A percentile compares a stretch with the other conserved stretches of the same genome.
Conservation (phyloP, 148 eudicot species). For the Nyssa sinensis region DNA sequence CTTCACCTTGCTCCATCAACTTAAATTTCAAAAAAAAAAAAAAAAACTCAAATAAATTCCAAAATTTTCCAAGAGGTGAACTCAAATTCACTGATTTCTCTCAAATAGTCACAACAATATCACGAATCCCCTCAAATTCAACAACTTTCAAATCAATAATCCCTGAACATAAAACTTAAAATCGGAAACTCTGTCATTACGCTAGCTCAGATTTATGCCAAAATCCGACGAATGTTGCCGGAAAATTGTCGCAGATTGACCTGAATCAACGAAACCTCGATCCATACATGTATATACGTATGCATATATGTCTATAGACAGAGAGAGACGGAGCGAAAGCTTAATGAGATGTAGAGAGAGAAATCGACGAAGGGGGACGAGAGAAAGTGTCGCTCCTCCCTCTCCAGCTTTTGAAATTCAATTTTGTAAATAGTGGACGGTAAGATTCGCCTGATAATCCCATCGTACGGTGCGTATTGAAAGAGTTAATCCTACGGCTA, state of each 20-base stretch:
- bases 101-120: not conserved
- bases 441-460: conserved; percentile 18
- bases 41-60: conserved; percentile 7
- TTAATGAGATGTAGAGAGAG: not conserved
- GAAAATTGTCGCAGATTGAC: conserved; percentile 2
- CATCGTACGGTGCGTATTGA: conserved; percentile 28
- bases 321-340: not conserved
- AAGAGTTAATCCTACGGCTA: conserved; percentile 26
- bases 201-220: not conserved
- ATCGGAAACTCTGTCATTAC: not conserved
- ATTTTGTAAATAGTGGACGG: conserved; percentile 43
- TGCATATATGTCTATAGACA: not conserved
- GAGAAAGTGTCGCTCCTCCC: conserved; percentile 19
- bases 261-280: not conserved
- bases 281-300: not conserved
- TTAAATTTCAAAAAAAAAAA: conserved; percentile 14
- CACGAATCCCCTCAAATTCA: conserved; percentile 8
- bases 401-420: conserved; percentile 53
- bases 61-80: not conserved
- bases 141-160: not conserved
- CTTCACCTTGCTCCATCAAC: conserved; percentile 56
- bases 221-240: conserved; percentile 5
- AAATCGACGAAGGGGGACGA: not conserved
- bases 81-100: conserved; percentile 17
- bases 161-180: not conserved